Evolutionary conservation across 345 rosid genomes (phyloP), one percentile per base, ranked within the genome.

Genomic region (Pugionium dolabratum): DNA sequence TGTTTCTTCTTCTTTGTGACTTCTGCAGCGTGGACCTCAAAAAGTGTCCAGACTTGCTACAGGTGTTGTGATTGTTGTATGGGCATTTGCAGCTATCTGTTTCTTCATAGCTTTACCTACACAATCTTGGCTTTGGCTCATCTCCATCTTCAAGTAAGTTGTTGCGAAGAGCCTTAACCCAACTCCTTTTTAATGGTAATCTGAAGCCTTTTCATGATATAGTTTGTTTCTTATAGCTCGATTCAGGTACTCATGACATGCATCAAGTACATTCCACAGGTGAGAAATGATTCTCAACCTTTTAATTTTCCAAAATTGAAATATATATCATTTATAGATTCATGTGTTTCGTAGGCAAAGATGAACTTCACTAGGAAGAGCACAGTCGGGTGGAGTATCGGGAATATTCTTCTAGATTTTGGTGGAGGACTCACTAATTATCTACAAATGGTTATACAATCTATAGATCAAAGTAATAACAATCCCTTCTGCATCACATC

Each of bases 241-340:
- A 87, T 92, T 70, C 98, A 92, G 75, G 93, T 92, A 43, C 64
- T 69, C 45, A 92, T 92, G 96, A 87, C 97, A 6, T 76, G 76
- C 35, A 76, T 92, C 74, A 92, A 92, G 75, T 89, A 92, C 70
- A 86, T 86, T 67, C 97, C 97, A 29, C 97, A 89, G 93, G 98
- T 89, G 50, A 73, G 75, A 44, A 56, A 43, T 42, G 30, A 5
- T n/a, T 69, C 60, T 25, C 2, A 18, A 59, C n/a, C 53, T 7
- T 34, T 40, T 59, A 8, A 4, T 33, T 10, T 34, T 11, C 27
- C 44, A 28, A 7, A 25, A 7, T 4, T 51, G 43, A 9, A 33
- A 43, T 37, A 26, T 46, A 28, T 18, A 9, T 7, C 27, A 62
- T 10, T 67, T 18, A 18, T 18, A 34, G 35, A 46, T 59, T 68